Evolutionary conservation across 2,329 filamentous ascomycete species (phyloP), one percentile per base, ranked within the genome.

Genomic region (Pseudogymnoascus sp.): DNA sequence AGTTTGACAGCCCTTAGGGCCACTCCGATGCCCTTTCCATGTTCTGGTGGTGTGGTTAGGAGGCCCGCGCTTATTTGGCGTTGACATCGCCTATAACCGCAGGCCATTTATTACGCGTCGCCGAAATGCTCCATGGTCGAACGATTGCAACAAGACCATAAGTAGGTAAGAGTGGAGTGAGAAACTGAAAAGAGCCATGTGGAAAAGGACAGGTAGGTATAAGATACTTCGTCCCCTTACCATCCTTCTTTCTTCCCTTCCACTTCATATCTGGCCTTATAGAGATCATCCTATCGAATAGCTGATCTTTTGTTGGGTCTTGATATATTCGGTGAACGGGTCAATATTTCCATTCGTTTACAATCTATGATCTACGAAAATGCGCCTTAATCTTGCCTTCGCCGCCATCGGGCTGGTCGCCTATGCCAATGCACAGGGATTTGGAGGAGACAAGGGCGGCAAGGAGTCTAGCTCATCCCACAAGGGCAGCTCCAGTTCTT

Each of bases 271-370:
- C 45, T 31, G 45, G 45, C 45, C 45, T 26, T 7, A 31, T 19
- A 33, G 5, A 55, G 49, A 55, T 21, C n/a, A 55, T 31, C 45
- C 26, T 31, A 29, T 33, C n/a, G 11, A 55, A 33, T 29, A 55
- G 49, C n/a, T 19, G 8, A 4, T 55, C 29, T 55, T 55, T 21
- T 55, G 49, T 55, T 33, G 49, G 26, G 29, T 55, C 49, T 55
- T 33, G 10, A 55, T 33, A 55, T 55, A 55, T 55, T 55, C 26
- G 29, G 26, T 33, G 49, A 55, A 55, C 49, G 49, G n/a, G 29
- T 55, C 49, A 19, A 55, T 55, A 33, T 55, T 55, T 55, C 45
- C 49, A 55, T 55, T 55, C 29, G 26, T 55, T 55, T 52, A 52
- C 49, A 19, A 10, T 55, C 6, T 33, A 55, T 55, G 49, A 55